Base-by-base conservation (phyloP, 2,329 filamentous ascomycete species). In the Shiraia bambusicola region DNA sequence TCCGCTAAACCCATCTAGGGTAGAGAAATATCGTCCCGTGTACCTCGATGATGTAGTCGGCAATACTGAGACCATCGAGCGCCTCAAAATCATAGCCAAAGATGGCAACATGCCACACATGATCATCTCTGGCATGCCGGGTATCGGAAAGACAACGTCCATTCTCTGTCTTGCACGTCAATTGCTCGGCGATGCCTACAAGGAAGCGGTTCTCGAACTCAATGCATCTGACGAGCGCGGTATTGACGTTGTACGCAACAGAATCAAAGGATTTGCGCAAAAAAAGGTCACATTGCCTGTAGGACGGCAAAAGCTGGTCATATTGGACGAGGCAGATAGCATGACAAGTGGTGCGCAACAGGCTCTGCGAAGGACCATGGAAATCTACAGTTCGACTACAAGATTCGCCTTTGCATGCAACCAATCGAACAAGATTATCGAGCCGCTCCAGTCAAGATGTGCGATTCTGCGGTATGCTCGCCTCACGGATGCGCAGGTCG, bases 51-150 rank as follows among this genome's bases (percentile, higher is more conserved):
- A 98, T 73, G 85, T 98, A 38, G 93, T 98, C 40, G 93, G 93
- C 63, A 98, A 98, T 71, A 95, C 88, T 14, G 93, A 98, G 69
- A 98, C 93, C 1, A 90, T 98, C 59, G 92, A 97, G 70, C 87
- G 93, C 40, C 76, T 98, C 59, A 97, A 97, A 68, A 97, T 98
- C 62, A 97, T 98, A 59, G 91, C 93, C 33, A 93, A 91, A 70
- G 93, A 97, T 73, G 93, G 93, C 58, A 98, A 98, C 72, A 96
- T 98, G 91, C 93, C 93, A 2, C 93, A 98, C 72, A 83, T 98
- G 63, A 97, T 98, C 71, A 97, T 98, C 62, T 95, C 89, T n/a
- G 93, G 93, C 46, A 97, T 95, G 90, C 93, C 93, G 14, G 93
- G 93, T 64, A 98, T 97, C 63, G 93, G 93, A 70, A 98, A 98